phyloP scores from a whole-genome alignment of 202 grass and related monocot species.

The Eragrostis tef region DNA sequence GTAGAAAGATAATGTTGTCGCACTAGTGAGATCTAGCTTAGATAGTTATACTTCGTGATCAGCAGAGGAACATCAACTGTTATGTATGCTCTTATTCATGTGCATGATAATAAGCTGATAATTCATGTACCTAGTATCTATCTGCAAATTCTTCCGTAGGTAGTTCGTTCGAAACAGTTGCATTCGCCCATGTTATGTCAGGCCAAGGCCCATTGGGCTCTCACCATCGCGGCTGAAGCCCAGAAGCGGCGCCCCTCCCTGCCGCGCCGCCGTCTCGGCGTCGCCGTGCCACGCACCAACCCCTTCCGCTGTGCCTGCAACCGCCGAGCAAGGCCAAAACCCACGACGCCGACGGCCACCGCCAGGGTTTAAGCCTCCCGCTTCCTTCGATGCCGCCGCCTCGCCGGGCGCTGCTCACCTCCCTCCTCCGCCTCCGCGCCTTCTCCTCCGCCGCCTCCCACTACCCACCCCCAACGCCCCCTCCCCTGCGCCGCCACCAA shows the following conservation, averaged over 20 bases:
- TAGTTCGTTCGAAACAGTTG: background rate
- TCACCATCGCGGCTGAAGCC: background rate
- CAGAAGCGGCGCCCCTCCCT: background rate
- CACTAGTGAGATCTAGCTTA: constrained; percentile 16
- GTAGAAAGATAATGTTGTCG: background rate
- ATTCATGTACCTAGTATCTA: background rate
- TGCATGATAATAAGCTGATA: background rate
- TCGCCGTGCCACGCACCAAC: background rate
- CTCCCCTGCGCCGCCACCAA: constrained; percentile 43
- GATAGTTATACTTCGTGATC: background rate
- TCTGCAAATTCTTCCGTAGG: no score
- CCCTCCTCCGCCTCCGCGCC: constrained; percentile 44
- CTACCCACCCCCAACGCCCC: constrained; percentile 13
- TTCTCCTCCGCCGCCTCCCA: constrained; percentile 51
- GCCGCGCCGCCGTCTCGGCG: background rate
- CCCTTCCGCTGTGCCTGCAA: background rate
- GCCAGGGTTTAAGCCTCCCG: constrained; percentile 54
- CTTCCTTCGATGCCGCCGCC: constrained; percentile 51
- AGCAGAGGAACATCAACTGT: background rate
- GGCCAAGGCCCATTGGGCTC: no score
- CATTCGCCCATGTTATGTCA: background rate
- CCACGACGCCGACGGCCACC: constrained; percentile 40
- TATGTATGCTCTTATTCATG: no score
- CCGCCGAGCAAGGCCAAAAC: constrained; percentile 34
- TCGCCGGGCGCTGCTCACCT: constrained; percentile 43